phyloP scores from a whole-genome alignment of 176 grass and related monocot genomes.

The Echinochloa phyllopogon region DNA sequence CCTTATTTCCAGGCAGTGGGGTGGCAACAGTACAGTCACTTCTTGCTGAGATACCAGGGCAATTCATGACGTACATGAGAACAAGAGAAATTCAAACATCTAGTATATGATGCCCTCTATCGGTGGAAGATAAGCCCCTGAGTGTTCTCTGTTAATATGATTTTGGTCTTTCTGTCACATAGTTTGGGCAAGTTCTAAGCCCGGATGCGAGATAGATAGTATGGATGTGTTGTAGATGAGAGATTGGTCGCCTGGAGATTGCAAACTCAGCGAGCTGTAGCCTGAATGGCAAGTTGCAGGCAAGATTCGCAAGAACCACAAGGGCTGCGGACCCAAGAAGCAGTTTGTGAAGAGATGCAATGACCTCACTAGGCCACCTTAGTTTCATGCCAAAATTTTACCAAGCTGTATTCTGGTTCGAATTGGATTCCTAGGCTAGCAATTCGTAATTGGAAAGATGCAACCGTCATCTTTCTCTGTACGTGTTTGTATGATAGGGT shows the following conservation, averaged over 20 bases:
- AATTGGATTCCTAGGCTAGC: slow-evolving; percentile 16
- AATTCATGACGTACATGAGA: slow-evolving; percentile 98
- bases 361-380: neutral
- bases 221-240: slow-evolving; percentile 11
- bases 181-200: slow-evolving; percentile 32
- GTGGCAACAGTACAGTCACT: slow-evolving; percentile 80
- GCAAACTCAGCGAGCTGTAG: slow-evolving; percentile 18
- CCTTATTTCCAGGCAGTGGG: slow-evolving; percentile 60
- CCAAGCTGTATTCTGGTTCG: slow-evolving; percentile 2
- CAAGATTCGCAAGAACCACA: neutral
- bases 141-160: slow-evolving; percentile 36
- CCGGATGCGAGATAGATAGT: slow-evolving; percentile 7
- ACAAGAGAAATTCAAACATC: slow-evolving; percentile 71
- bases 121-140: slow-evolving; percentile 3
- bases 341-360: slow-evolving; percentile 17
- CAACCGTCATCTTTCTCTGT: neutral
- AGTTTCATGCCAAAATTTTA: neutral
- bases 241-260: slow-evolving; percentile 25
- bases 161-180: slow-evolving; percentile 19
- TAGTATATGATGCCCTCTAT: slow-evolving; percentile 42
- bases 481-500: slow-evolving; percentile 32
- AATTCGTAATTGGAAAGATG: slow-evolving; percentile 12
- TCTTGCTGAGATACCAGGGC: slow-evolving; percentile 95
- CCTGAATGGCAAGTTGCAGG: neutral
- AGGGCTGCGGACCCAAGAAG: neutral